Conservation (phyloP, 169 alveolate species). For the Miamiensis avidus region DNA sequence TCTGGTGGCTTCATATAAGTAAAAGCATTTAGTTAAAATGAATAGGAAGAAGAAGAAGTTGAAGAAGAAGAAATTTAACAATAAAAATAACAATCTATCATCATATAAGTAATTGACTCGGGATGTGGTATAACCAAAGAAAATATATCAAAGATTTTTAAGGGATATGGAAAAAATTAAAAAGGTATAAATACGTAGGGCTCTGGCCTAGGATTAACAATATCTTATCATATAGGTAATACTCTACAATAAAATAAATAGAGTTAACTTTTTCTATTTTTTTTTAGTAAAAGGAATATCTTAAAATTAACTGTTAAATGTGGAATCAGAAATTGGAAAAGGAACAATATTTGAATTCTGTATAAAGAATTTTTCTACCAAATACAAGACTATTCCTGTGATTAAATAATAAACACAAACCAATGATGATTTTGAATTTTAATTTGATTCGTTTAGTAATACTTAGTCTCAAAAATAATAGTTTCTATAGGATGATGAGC, state of each 20-base stretch:
- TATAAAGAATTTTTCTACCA: too few species aligned
- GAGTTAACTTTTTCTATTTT: not conserved
- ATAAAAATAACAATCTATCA: too few species aligned
- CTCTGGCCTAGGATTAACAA: not conserved
- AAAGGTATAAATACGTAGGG: not conserved
- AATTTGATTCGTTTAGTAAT: too few species aligned
- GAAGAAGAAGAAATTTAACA: too few species aligned
- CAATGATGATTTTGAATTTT: too few species aligned
- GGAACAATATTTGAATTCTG: not conserved
- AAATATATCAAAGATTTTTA: too few species aligned
- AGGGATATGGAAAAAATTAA: not conserved
- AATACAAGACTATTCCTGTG: too few species aligned
- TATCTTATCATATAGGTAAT: not conserved
- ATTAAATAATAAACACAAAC: too few species aligned
- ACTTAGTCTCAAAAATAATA: too few species aligned
- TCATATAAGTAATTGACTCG: not conserved
- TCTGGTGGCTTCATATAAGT: not conserved
- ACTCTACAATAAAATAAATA: not conserved
- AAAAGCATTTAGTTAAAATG: too few species aligned
- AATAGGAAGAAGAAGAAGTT: too few species aligned
- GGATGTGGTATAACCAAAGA: not conserved
- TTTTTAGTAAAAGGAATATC: not conserved
- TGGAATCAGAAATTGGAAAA: not conserved
- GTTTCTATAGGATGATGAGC: too few species aligned
- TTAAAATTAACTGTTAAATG: not conserved